Base-by-base conservation (phyloP, 306 rosid genomes). In the Nissolia schottii region DNA sequence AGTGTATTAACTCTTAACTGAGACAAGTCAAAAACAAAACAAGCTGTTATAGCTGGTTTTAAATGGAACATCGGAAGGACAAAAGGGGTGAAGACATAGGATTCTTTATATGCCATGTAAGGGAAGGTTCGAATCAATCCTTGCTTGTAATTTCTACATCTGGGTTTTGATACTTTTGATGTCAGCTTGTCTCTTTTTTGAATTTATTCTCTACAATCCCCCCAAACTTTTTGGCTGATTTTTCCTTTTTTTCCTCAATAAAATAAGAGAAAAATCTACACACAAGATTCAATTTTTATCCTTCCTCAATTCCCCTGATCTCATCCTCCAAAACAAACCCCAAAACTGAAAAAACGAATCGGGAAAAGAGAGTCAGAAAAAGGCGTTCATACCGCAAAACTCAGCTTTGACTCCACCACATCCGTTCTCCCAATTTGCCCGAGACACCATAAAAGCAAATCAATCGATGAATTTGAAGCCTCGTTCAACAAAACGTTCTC, bases 121-220 rank as follows among this genome's bases (percentile, higher is more conserved):
- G 49, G 76, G 74, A 73, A 56, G 71, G 56, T 81, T 78, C n/a
- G 82, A 87, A 86, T 84, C 79, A 23, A 86, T 87, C 81, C 89
- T 85, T 87, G 80, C 93, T 84, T 82, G 92, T 46, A 49, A 70
- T 51, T 77, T 78, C 79, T 51, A 79, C 79, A 82, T 83, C 73
- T 67, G 86, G 72, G 78, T 40, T 80, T 79, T 31, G 77, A 79
- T 83, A n/a, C 82, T 80, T 85, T 79, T 35, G 61, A 48, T 66
- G 77, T 66, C 77, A 71, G 61, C 74, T 56, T 67, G 60, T 79
- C 74, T 68, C 56, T 38, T 68, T 61, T 57, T 24, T 27, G 34
- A 77, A 62, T 40, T 67, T 74, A 59, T 74, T 63, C 85, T 74
- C 45, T 64, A n/a, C n/a, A n/a, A n/a, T n/a, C 69, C 50, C 15